Evolutionary conservation across 192 early-diverging fungal genomes (phyloP).

Genomic region (Anaeromyces robustus): DNA sequence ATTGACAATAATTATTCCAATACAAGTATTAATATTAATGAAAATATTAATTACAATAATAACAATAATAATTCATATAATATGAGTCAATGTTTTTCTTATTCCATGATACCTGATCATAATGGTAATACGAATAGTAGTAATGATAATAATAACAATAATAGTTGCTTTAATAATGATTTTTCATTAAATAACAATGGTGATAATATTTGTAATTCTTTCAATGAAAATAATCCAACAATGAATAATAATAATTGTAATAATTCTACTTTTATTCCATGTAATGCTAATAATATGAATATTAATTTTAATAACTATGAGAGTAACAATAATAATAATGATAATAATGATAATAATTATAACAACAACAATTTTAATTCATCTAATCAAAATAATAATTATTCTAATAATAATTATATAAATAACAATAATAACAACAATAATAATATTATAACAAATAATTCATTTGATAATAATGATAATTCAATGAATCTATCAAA

Average conservation of each 20-base stretch:
- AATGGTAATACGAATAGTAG: background rate
- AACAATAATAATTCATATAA: background rate
- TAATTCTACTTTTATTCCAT: background rate
- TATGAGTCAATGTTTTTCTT: background rate
- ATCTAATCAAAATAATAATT: background rate
- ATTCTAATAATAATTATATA: background rate
- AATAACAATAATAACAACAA: background rate
- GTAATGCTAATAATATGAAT: background rate
- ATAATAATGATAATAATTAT: background rate
- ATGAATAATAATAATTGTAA: background rate
- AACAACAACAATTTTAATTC: background rate
- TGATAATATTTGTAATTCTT: background rate
- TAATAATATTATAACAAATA: background rate
- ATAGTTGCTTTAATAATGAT: background rate
- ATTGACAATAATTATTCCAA: no score
- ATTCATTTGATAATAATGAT: background rate
- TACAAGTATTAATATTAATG: no score
- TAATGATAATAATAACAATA: background rate
- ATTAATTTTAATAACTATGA: background rate
- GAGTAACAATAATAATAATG: background rate
- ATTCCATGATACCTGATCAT: background rate
- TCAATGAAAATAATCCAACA: background rate
- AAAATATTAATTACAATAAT: no score
- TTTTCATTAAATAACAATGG: background rate
- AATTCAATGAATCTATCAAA: background rate